Base-by-base conservation (phyloP, 108 stramenopile genomes). In the Fistulifera pelliculosa region DNA sequence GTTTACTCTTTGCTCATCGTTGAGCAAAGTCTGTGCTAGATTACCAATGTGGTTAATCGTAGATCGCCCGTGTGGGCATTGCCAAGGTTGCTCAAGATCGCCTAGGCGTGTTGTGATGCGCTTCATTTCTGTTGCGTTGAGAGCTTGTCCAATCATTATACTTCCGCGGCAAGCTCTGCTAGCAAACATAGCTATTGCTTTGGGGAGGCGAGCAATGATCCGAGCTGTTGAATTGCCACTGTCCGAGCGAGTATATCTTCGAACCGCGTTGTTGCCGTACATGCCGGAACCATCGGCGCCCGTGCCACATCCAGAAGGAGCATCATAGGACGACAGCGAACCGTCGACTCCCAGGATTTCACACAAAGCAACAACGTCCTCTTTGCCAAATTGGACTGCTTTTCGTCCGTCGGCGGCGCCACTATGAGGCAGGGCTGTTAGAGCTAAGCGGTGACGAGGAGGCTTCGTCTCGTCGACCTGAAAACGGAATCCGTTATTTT, bases 141-240 rank as follows among this genome's bases (percentile, higher is more conserved):
- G 54, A 16, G 95, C 89, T 21, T 84, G 94, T 7, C 95, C 97
- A 66, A 96, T 94, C 95, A 98, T 98, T 39, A 98, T 85, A 54
- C 83, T 80, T 14, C 69, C 64, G 11, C 97, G 75, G 64, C 97
- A 98, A 22, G 97, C 94, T 2, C 97, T 69, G 50, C 71, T 89
- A 27, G 97, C 97, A 76, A 96, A 96, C 93, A 98, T 95, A 51
- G 94, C 89, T 38, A 94, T 82, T 18, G 94, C 88, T 69, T 98
- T 98, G 18, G 95, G 95, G 10, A 98, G 77, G 15, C 91, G 70
- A 24, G 76, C 70, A 47, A 94, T 73, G 14, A 78, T 52, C 24
- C 66, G 58, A 35, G 62, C 72, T 49, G 59, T 58, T 12, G 41
- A 41, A n/a, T 53, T n/a, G 49, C 17, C 16, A 45, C 60, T 18